These are phyloP conservation scores for Citrus unshiu DNA, from an alignment of 345 rosid genomes.

Conservation along the genomic window DNA sequence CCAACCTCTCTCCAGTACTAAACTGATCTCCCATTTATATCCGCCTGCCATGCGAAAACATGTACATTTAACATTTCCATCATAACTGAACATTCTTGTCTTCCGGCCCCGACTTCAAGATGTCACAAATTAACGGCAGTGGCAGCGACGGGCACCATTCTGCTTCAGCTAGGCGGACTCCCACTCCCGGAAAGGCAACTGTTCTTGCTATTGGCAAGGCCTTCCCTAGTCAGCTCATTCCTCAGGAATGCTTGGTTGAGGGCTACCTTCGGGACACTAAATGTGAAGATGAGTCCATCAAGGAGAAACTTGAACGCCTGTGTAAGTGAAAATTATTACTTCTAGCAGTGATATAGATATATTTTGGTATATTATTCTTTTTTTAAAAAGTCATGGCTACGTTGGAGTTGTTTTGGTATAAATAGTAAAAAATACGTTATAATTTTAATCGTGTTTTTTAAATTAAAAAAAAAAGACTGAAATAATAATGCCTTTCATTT, in stretches of 20 bases:
- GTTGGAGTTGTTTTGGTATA: too few species aligned
- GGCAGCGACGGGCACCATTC: constrained; percentile 24
- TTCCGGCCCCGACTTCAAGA: constrained; percentile 20
- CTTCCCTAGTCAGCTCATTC: constrained; percentile 74
- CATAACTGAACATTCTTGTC: constrained; percentile 9
- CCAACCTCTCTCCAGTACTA: constrained; percentile 64
- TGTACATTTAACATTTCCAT: background rate
- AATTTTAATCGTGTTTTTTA: too few species aligned
- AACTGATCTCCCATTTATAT: constrained; percentile 36
- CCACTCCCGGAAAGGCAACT: constrained; percentile 75
- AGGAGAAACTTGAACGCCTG: constrained; percentile 80
- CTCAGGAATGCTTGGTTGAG: constrained; percentile 84
- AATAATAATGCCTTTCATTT: too few species aligned
- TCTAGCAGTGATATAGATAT: background rate
- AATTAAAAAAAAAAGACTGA: background rate
- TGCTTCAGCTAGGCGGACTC: constrained; percentile 31
- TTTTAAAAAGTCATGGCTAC: rapidly evolving
- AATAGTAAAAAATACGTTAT: too few species aligned
- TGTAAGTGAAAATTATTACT: constrained; percentile 45
- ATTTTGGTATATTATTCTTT: background rate
- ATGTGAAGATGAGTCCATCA: constrained; percentile 64
- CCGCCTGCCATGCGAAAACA: constrained; percentile 11
- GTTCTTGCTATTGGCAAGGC: constrained; percentile 94
- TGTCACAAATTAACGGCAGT: constrained; percentile 33
- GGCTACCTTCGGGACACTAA: constrained; percentile 82